phyloP scores from a whole-genome alignment of 2,329 filamentous ascomycete species.

The Bimuria novae-zelandiae region DNA sequence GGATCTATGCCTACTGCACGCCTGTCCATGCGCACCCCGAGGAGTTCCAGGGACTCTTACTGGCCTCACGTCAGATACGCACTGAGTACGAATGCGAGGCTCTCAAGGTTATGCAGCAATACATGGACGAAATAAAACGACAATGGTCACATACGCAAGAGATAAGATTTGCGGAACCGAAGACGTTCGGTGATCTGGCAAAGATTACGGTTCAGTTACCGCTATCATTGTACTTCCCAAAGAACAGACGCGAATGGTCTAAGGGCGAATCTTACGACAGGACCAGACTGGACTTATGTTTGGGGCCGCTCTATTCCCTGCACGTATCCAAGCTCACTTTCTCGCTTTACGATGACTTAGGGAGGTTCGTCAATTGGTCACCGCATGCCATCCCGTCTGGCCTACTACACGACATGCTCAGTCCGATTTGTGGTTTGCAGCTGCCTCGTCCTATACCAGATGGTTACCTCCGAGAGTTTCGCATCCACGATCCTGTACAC shows the following conservation, averaged over 20 bases:
- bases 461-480: neutral
- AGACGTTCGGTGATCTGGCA: neutral
- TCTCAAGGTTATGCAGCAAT: neutral
- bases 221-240: constrained; percentile 9
- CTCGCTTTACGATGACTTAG: constrained; percentile 3
- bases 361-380: neutral
- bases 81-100: constrained; percentile 12
- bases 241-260: neutral
- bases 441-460: neutral
- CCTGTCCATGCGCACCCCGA: constrained; percentile 4
- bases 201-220: constrained; percentile 8
- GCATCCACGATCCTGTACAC: neutral
- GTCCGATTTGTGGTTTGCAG: neutral
- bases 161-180: neutral
- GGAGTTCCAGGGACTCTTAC: constrained; percentile 9
- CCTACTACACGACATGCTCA: constrained; percentile 9
- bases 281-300: neutral
- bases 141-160: constrained; percentile 4
- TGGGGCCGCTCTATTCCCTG: constrained; percentile 6
- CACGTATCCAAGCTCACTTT: constrained; percentile 5
- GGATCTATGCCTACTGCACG: constrained; percentile 11
- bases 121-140: neutral
- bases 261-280: neutral
- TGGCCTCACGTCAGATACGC: constrained; percentile 8
- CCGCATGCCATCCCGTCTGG: neutral